Evolutionary conservation across 2,329 filamentous ascomycete genomes (phyloP), one percentile per base, ranked within the genome.

Genomic region (Colletotrichum aenigma): DNA sequence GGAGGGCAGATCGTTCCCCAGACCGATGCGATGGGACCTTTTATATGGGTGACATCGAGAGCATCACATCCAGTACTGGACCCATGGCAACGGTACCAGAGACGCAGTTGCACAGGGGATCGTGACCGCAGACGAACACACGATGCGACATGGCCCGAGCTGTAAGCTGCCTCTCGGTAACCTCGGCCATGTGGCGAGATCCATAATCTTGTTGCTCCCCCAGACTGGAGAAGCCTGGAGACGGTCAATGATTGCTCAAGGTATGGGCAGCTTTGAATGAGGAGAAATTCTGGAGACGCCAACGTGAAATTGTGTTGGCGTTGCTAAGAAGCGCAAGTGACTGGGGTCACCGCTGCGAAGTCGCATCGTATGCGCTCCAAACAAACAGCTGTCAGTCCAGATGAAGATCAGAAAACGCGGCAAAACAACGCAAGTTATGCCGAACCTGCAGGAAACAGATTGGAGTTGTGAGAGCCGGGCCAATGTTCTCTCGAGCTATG

Each of bases 401-500:
- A 13, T 16, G 12, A 38, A 38, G 21, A 30, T 34, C 7, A 48
- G 32, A 21, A 52, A 68, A 18, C 26, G 13, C 43, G 55, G 38
- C 30, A 30, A 26, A 43, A 15, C 12, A 75, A 6, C 38, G 60
- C 62, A 68, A 48, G 62, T 55, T 52, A 28, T 72, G 56, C 70
- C 43, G 70, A 73, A 58, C 67, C 26, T 9, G 34, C 34, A 32
- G 56, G 48, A 60, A 38, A 64, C 30, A 73, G 32, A 43, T 65
- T 60, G 58, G 64, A 48, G 58, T 64, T 16, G 21, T n/a, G 58
- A 34, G 26, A 72, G 48, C 74, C 74, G 70, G 70, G 58, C 34
- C 70, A 75, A 75, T 75, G 64, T 69, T 73, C n/a, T 65, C 65
- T 75, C 73, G 73, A 72, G 70, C 24, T 43, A 36, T 34, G 36